Conservation (phyloP, 192 early-diverging fungal genomes). For the Podila horticola region DNA sequence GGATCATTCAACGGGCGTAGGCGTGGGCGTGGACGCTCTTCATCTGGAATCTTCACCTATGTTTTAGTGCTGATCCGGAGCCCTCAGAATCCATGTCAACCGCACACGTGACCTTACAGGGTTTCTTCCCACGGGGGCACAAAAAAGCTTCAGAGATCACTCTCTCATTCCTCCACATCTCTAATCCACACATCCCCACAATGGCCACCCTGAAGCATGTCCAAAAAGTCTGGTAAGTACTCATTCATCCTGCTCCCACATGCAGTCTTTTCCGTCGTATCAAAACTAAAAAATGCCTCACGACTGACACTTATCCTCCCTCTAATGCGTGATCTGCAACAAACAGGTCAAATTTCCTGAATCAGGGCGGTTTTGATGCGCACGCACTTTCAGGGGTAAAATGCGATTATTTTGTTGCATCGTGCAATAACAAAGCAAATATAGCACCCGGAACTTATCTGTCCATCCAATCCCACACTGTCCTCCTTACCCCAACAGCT, state of each 20-base stretch:
- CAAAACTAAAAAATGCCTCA: too few species aligned
- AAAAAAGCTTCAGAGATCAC: background rate
- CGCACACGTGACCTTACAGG: background rate
- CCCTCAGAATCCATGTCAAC: too few species aligned
- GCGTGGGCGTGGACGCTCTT: too few species aligned
- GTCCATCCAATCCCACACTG: background rate
- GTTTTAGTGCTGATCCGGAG: too few species aligned
- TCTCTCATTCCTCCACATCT: background rate
- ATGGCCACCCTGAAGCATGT: conserved; percentile 43
- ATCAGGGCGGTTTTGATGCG: conserved; percentile 35
- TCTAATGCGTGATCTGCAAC: background rate
- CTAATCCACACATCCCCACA: background rate
- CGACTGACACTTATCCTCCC: background rate
- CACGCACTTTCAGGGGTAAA: conserved; percentile 44
- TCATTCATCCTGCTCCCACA: background rate
- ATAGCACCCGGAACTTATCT: too few species aligned
- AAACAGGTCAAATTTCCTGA: conserved; percentile 33
- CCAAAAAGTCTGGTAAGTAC: conserved; percentile 26
- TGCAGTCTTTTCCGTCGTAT: too few species aligned
- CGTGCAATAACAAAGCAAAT: too few species aligned
- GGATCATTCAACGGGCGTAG: too few species aligned
- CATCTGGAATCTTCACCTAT: too few species aligned
- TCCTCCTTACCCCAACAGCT: conserved; percentile 21
- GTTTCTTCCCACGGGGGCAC: background rate
- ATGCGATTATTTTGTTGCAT: background rate